Evolutionary conservation across 345 rosid genomes (phyloP), one percentile per base, ranked within the genome.

Genomic region (rapeseed (Brassica napus)): DNA sequence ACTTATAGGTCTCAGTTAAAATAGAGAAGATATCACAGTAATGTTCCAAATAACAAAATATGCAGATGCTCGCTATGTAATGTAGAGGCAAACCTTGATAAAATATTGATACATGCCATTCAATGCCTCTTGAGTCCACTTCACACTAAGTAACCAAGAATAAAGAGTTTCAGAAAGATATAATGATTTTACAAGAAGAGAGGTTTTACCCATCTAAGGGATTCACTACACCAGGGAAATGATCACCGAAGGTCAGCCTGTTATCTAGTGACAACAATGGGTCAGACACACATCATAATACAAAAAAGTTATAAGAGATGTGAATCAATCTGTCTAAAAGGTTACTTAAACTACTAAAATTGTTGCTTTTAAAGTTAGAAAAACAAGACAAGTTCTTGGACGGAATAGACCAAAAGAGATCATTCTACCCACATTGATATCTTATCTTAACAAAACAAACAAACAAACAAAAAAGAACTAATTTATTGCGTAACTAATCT

Each of bases 61-160:
- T 16, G 61, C 71, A 58, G 70, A 12, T 42, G 8, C 23, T 21
- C 23, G 55, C 69, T 47, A 21, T 30, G 31, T 21, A 30, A 21
- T 57, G 24, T 32, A 26, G 58, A 69, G 68, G 63, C 86, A 52
- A 84, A 89, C 94, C 94, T 89, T 89, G 83, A 91, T 79, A 58
- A 91, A 91, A 68, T 91, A 93, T 76, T 91, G 95, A 82, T 91
- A 91, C 92, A 91, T 88, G 77, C 91, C 95, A 84, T 82, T 84
- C 4, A 89, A 87, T 3, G 86, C 75, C 77, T 86, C 87, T 68
- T 93, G 98, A 7, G 78, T 81, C 95, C 92, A 88, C 18, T 83
- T 81, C 65, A 87, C 92, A 65, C 92, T 91, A 34, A 59, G 63
- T 58, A 11, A 68, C 34, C 52, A 75, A 68, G 11, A 39, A n/a